phyloP scores from a whole-genome alignment of 2,329 filamentous ascomycete genomes.

The Fusarium albosuccineum region DNA sequence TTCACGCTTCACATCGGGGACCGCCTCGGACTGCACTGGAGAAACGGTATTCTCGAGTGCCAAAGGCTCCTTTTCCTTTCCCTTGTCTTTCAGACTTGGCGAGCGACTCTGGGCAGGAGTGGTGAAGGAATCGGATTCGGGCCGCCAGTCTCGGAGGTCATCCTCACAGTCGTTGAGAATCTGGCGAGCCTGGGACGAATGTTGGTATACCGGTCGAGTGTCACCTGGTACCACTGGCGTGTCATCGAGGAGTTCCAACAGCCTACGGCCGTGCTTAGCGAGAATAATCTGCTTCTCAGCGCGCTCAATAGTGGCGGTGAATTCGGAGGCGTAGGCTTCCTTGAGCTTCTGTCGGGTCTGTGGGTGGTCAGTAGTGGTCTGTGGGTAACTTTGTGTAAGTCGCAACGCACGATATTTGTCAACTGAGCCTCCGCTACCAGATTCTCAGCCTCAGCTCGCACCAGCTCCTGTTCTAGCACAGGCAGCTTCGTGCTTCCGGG shows the following conservation, averaged over 20 bases:
- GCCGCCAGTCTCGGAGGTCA: slow-evolving; percentile 82
- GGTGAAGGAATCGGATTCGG: slow-evolving; percentile 54
- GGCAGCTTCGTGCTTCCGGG: slow-evolving; percentile 85
- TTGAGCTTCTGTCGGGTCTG: slow-evolving; percentile 96
- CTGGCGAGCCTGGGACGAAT: slow-evolving; percentile 78
- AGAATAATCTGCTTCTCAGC: slow-evolving; percentile 97
- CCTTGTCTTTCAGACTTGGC: slow-evolving; percentile 46
- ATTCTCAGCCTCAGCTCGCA: slow-evolving; percentile 94
- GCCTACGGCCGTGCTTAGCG: slow-evolving; percentile 87
- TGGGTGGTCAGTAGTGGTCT: slow-evolving; percentile 23
- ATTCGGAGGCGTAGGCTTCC: slow-evolving; percentile 90
- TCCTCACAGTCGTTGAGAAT: slow-evolving; percentile 94
- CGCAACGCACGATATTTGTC: slow-evolving; percentile 83
- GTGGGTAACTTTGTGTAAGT: neutral
- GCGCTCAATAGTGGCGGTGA: slow-evolving; percentile 91
- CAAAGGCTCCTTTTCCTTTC: slow-evolving; percentile 45
- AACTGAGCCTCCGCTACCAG: slow-evolving; percentile 96
- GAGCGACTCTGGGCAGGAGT: slow-evolving; percentile 41
- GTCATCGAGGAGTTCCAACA: slow-evolving; percentile 89
- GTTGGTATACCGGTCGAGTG: slow-evolving; percentile 74
- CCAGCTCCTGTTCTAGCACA: slow-evolving; percentile 93
- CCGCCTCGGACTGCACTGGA: slow-evolving; percentile 23
- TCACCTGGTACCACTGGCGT: slow-evolving; percentile 91
- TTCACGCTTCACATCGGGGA: slow-evolving; percentile 1
- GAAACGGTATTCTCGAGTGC: slow-evolving; percentile 22